Evolutionary conservation across 2,329 filamentous ascomycete genomes (phyloP).

Genomic region (Fusarium begoniae): DNA sequence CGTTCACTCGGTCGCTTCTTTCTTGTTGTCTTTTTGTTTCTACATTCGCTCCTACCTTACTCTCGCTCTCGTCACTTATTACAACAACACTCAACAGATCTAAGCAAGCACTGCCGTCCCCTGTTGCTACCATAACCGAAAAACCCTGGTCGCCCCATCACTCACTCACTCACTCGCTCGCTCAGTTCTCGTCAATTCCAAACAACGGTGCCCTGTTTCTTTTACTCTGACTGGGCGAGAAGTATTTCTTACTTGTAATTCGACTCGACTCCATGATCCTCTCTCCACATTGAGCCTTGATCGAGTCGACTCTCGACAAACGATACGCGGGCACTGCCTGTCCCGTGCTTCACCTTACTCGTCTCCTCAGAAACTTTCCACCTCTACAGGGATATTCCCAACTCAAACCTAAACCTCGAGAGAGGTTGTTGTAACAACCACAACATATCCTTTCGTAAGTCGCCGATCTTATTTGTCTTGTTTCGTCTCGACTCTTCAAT

Average conservation of each 20-base stretch:
- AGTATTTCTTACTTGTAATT: constrained; percentile 10
- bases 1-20: constrained; percentile 17
- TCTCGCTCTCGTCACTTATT: constrained; percentile 23
- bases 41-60: constrained; percentile 19
- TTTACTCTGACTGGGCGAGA: constrained; percentile 22
- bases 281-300: constrained; percentile 31
- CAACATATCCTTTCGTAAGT: constrained; percentile 41
- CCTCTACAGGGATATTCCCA: constrained; percentile 41
- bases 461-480: constrained; percentile 14
- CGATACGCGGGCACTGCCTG: constrained; percentile 26
- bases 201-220: constrained; percentile 37
- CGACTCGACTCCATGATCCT: constrained; percentile 35
- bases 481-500: background rate
- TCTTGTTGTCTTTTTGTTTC: constrained; percentile 13
- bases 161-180: constrained; percentile 33
- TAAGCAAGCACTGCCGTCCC: constrained; percentile 13
- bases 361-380: constrained; percentile 42
- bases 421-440: constrained; percentile 38
- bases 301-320: constrained; percentile 14
- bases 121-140: constrained; percentile 31
- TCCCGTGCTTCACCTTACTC: constrained; percentile 29
- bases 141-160: constrained; percentile 31
- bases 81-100: constrained; percentile 6
- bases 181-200: constrained; percentile 37
- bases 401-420: constrained; percentile 36